Conservation (phyloP, 208 protist species). For the Leishmania mexicana region DNA sequence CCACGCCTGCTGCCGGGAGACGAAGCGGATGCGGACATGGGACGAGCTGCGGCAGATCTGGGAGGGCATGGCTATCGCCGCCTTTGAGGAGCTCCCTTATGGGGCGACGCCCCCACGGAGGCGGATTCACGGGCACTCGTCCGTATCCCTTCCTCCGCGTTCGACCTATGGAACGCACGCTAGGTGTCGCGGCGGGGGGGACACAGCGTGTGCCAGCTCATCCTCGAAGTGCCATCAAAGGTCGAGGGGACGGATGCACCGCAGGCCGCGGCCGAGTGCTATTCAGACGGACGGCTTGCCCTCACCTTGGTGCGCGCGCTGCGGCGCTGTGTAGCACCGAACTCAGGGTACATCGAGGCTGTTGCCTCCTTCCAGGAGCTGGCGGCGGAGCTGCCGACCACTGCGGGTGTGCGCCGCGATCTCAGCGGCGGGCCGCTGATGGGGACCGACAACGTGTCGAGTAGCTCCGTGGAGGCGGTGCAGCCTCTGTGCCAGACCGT, state of each 20-base stretch:
- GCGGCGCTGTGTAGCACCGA: slow-evolving; percentile 5
- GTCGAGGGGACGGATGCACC: background rate
- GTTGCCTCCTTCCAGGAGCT: slow-evolving; percentile 27
- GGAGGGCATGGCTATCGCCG: background rate
- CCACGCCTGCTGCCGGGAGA: background rate
- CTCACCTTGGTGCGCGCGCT: slow-evolving; percentile 43
- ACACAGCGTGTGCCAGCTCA: background rate
- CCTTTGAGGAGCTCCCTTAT: background rate
- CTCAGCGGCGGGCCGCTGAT: slow-evolving; percentile 17
- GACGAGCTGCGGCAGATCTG: background rate
- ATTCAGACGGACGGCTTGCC: slow-evolving; percentile 25
- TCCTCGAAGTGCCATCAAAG: background rate
- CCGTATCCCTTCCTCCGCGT: background rate
- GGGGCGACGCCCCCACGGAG: background rate
- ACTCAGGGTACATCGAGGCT: slow-evolving; percentile 11
- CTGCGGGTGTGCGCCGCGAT: slow-evolving; percentile 17
- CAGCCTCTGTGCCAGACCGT: slow-evolving; percentile 34
- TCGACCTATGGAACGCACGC: background rate
- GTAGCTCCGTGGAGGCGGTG: slow-evolving; percentile 26
- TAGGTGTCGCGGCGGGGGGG: background rate
- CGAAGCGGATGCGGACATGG: background rate
- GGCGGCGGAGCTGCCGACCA: slow-evolving; percentile 18
- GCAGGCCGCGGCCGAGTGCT: slow-evolving; percentile 31
- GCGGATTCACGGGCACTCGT: background rate
- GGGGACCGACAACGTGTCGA: background rate